Percentiles rank a stretch among this genome's conserved stretches.
These are phyloP conservation scores for Hibiscus syriacus DNA, from an alignment of 345 rosid genomes.

Conservation along the genomic window DNA sequence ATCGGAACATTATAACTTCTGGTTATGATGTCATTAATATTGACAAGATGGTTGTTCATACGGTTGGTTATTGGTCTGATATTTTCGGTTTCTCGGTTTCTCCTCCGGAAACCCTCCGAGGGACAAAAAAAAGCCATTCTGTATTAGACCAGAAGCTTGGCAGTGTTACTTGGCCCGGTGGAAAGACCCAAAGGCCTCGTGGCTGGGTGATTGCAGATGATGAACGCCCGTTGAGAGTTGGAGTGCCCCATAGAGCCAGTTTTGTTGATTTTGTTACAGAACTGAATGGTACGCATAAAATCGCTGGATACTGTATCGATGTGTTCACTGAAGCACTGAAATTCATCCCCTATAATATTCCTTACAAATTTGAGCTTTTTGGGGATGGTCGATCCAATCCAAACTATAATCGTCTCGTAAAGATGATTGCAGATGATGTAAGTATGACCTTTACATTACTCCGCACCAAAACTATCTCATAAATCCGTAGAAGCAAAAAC, in stretches of 20 bases:
- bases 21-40: constrained; percentile 78
- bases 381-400: constrained; percentile 79
- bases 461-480: background rate
- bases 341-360: constrained; percentile 61
- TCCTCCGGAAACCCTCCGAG: constrained; percentile 33
- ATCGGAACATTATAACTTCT: constrained; percentile 33
- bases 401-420: constrained; percentile 35
- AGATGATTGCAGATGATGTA: constrained; percentile 51
- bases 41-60: constrained; percentile 26
- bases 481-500: background rate
- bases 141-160: constrained; percentile 39
- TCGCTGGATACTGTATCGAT: constrained; percentile 72
- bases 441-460: constrained; percentile 25
- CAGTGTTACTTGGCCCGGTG: constrained; percentile 74
- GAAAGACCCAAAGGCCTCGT: constrained; percentile 53
- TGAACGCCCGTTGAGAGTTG: constrained; percentile 63
- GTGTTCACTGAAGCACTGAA: constrained; percentile 62
- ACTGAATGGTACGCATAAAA: constrained; percentile 32
- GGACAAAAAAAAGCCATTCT: constrained; percentile 19
- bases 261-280: constrained; percentile 62
- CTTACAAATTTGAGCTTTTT: constrained; percentile 46
- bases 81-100: constrained; percentile 42
- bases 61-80: constrained; percentile 70
- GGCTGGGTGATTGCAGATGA: constrained; percentile 75
- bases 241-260: constrained; percentile 70